Evolutionary conservation across 768 basidiomycete species (phyloP), one percentile per base, ranked within the genome.

Genomic region (Serendipita indica): DNA sequence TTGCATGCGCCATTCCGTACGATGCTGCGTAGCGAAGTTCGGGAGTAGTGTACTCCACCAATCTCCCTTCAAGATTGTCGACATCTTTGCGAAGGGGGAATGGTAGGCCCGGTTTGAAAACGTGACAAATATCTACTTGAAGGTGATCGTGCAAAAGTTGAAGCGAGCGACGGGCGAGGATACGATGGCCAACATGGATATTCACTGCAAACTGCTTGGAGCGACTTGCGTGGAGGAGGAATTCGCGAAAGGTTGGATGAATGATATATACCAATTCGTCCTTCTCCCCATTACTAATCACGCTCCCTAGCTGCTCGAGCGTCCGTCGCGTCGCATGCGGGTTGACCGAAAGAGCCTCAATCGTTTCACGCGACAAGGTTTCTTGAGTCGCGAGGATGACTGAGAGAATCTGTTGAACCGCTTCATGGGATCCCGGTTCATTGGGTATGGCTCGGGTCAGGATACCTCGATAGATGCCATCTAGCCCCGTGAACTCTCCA

Each of bases 171-270:
- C n/a, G n/a, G n/a, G n/a, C n/a, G n/a, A n/a, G n/a, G n/a, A n/a
- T n/a, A n/a, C n/a, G n/a, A n/a, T n/a, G n/a, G n/a, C n/a, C n/a
- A n/a, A n/a, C n/a, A n/a, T n/a, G n/a, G n/a, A n/a, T n/a, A n/a
- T n/a, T n/a, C n/a, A n/a, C n/a, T n/a, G n/a, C n/a, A n/a, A n/a
- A n/a, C n/a, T 54, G 20, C 3, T n/a, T 7, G 7, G 49, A 54
- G n/a, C 49, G 49, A n/a, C n/a, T 54, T 28, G 16, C 30, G 20
- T 54, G 49, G 30, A 54, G 49, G n/a, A 54, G 22, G 22, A 54
- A 54, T 16, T 54, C 49, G 49, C 49, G 49, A 30, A 54, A 54
- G 10, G 49, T 54, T n/a, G 20, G 49, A 33, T 54, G 49, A 28
- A 54, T 27, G 49, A 54, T 54, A 28, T 10, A 33, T 10, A 54